Evolutionary conservation across 768 basidiomycete species (phyloP).

Genomic region (Pleurotus djamor): DNA sequence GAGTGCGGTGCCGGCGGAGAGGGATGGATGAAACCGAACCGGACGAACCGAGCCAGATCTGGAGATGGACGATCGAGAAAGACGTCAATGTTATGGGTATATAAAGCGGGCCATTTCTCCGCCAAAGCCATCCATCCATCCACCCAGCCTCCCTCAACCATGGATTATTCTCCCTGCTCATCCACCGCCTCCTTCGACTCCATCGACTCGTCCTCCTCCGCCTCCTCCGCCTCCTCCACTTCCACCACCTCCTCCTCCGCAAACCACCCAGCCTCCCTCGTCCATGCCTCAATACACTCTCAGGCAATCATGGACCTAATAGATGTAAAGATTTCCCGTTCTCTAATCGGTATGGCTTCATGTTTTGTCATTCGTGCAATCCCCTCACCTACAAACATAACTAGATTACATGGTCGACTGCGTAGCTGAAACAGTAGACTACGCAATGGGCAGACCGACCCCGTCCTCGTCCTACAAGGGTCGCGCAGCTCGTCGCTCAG

Average conservation of each 20-base stretch:
- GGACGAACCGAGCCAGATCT: not conserved
- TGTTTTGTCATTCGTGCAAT: not conserved
- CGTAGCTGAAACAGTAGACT: slow-evolving; percentile 73
- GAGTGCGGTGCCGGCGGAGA: not conserved
- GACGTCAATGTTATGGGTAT: slow-evolving; percentile 1
- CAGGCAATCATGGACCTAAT: slow-evolving; percentile 69
- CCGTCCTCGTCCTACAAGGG: slow-evolving; percentile 44
- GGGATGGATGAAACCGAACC: slow-evolving; percentile 3
- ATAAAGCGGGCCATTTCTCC: not conserved
- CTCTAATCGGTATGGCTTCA: slow-evolving; percentile 58
- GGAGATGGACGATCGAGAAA: slow-evolving; percentile 5
- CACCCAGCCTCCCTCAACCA: slow-evolving; percentile 10
- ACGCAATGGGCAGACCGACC: slow-evolving; percentile 67
- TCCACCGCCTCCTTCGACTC: slow-evolving; percentile 15
- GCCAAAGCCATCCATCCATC: not conserved
- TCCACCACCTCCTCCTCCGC: slow-evolving; percentile 26
- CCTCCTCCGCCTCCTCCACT: slow-evolving; percentile 19
- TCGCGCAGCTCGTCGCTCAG: slow-evolving; percentile 45
- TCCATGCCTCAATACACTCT: slow-evolving; percentile 61
- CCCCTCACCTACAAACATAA: slow-evolving; percentile 5
- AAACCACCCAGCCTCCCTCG: slow-evolving; percentile 48
- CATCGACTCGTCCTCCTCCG: slow-evolving; percentile 17
- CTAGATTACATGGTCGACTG: slow-evolving; percentile 72
- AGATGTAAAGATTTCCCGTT: slow-evolving; percentile 57
- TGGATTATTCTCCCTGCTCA: slow-evolving; percentile 15